phyloP scores from a whole-genome alignment of 2,329 filamentous ascomycete genomes.

The Paecilomyces niveus region DNA sequence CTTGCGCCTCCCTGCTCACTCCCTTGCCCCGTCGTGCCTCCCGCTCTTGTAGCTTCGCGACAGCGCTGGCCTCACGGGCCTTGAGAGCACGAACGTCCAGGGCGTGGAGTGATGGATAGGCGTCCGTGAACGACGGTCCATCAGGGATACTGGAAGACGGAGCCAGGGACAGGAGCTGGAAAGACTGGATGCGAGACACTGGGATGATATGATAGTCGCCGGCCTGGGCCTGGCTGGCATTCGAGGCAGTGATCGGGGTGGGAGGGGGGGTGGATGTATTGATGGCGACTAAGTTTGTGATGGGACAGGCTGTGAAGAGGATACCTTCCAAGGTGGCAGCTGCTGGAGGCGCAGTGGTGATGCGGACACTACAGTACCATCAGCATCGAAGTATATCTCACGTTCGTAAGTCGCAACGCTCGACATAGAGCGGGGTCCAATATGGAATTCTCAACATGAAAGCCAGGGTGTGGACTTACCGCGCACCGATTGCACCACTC shows the following conservation, averaged over 20 bases:
- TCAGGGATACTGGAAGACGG: constrained; percentile 22
- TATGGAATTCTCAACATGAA: neutral
- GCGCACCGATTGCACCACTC: constrained; percentile 54
- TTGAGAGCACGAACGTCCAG: constrained; percentile 51
- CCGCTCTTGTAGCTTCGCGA: constrained; percentile 50
- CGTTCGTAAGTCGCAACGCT: neutral
- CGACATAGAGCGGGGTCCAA: neutral
- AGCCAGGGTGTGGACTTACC: constrained; percentile 38
- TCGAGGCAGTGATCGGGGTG: constrained; percentile 27
- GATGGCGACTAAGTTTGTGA: constrained; percentile 55
- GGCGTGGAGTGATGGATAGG: constrained; percentile 33
- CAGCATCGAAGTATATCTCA: neutral
- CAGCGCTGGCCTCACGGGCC: constrained; percentile 48
- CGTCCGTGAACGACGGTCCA: constrained; percentile 40
- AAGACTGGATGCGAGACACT: constrained; percentile 51
- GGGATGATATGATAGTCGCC: constrained; percentile 57
- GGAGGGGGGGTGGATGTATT: constrained; percentile 45
- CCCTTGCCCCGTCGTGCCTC: constrained; percentile 55
- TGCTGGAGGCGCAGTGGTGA: constrained; percentile 47
- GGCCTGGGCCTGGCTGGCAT: constrained; percentile 31
- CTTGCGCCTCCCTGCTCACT: constrained; percentile 55
- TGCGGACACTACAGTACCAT: constrained; percentile 43
- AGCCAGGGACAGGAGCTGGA: constrained; percentile 46
- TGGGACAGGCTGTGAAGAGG: constrained; percentile 55
- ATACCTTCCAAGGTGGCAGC: constrained; percentile 52